phyloP scores from a whole-genome alignment of 495 filamentous ascomycete genomes.

The Aspergillus kassunensis region DNA sequence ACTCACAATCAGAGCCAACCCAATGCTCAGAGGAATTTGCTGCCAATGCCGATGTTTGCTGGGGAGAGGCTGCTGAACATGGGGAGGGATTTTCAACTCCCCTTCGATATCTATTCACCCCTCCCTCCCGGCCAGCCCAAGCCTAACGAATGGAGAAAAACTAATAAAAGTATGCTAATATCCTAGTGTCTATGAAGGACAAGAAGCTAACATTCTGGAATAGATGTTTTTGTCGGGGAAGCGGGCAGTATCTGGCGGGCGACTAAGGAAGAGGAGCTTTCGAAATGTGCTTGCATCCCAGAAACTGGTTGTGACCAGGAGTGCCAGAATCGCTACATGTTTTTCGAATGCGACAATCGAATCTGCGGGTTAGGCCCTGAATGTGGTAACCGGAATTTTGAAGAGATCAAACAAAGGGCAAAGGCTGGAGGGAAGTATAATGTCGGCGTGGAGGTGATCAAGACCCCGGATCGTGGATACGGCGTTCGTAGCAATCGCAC shows the following conservation, averaged over 20 bases:
- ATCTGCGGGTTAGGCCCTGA: conserved; percentile 75
- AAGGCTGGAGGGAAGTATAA: conserved; percentile 79
- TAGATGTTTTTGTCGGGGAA: conserved; percentile 90
- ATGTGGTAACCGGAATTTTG: conserved; percentile 87
- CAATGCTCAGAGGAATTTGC: conserved; percentile 36
- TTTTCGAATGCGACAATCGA: conserved; percentile 89
- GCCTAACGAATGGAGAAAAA: conserved; percentile 83
- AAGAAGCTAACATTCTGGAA: not conserved
- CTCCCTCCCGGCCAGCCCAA: conserved; percentile 81
- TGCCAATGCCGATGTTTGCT: conserved; percentile 68
- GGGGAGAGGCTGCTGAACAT: conserved; percentile 57
- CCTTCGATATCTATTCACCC: conserved; percentile 84
- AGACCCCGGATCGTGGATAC: conserved; percentile 83
- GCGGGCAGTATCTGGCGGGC: conserved; percentile 82
- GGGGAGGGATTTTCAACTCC: conserved; percentile 78
- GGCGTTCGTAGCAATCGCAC: conserved; percentile 86
- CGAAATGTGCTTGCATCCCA: conserved; percentile 72
- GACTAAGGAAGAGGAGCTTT: conserved; percentile 66
- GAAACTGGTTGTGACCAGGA: conserved; percentile 80
- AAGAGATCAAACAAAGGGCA: conserved; percentile 67
- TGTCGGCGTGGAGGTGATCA: conserved; percentile 89
- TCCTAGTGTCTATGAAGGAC: not conserved
- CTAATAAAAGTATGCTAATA: conserved; percentile 71
- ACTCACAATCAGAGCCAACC: conserved; percentile 39
- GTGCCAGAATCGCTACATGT: conserved; percentile 93